Conservation (phyloP, 2,329 filamentous ascomycete species). For the Torrubiellomyces zombiae region DNA sequence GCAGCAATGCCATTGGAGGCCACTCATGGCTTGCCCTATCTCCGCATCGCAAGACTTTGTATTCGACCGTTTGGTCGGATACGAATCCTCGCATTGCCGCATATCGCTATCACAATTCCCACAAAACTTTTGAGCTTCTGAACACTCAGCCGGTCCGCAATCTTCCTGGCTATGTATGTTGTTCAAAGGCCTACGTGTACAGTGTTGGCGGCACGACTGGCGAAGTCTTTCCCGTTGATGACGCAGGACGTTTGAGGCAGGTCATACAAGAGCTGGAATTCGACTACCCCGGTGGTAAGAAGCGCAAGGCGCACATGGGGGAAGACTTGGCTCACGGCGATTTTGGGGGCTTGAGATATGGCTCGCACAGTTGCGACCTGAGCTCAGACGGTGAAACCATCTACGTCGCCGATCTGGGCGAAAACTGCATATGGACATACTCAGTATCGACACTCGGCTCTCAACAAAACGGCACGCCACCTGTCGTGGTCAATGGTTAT, state of each 20-base stretch:
- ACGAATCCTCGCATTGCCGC: slow-evolving; percentile 5
- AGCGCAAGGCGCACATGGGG: slow-evolving; percentile 4
- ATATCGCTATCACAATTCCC: slow-evolving; percentile 3
- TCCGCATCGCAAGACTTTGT: slow-evolving; percentile 4
- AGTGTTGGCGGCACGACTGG: slow-evolving; percentile 2
- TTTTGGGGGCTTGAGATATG: slow-evolving; percentile 7
- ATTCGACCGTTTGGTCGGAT: slow-evolving; percentile 6
- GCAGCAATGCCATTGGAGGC: slow-evolving; percentile 3
- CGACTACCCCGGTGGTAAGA: too few species aligned
- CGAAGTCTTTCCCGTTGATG: slow-evolving; percentile 1
- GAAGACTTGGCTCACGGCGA: slow-evolving; percentile 5
- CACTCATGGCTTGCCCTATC: slow-evolving; percentile 8
- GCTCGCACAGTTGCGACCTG: slow-evolving; percentile 6
- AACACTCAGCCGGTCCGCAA: not conserved
- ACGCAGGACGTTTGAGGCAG: slow-evolving; percentile 4
- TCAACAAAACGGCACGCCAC: too few species aligned
- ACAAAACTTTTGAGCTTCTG: slow-evolving; percentile 1
- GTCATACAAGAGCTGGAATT: slow-evolving; percentile 6
- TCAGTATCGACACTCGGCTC: too few species aligned
- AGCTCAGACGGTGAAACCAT: slow-evolving; percentile 6
- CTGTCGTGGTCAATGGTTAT: too few species aligned
- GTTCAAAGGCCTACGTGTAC: slow-evolving; percentile 1
- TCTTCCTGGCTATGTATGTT: slow-evolving; percentile 2
- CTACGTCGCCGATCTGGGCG: slow-evolving; percentile 8
- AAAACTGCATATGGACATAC: slow-evolving; percentile 7